Evolutionary conservation across 805 yeast species (phyloP).

Genomic region (Lipomyces spencermartinsiae): DNA sequence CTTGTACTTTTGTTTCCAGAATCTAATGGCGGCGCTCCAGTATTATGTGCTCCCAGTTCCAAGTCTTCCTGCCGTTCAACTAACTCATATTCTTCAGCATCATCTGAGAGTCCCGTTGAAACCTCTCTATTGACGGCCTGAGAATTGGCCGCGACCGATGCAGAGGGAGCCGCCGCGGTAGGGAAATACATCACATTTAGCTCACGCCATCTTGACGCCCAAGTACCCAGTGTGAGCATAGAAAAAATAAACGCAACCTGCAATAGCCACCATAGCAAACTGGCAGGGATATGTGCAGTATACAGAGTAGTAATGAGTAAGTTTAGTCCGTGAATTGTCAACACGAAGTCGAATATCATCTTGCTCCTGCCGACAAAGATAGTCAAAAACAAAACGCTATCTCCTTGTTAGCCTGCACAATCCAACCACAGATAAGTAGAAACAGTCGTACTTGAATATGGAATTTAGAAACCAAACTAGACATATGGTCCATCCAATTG

Average conservation of each 20-base stretch:
- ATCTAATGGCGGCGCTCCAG: not conserved
- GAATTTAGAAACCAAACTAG: conserved; percentile 84
- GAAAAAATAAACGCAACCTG: conserved; percentile 72
- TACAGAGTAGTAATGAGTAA: conserved; percentile 70
- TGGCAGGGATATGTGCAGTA: conserved; percentile 70
- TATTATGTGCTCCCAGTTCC: conserved; percentile 10
- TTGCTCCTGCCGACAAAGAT: conserved; percentile 90
- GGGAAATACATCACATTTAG: conserved; percentile 81
- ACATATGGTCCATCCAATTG: conserved; percentile 78
- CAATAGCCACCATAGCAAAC: conserved; percentile 82
- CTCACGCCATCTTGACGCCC: conserved; percentile 91
- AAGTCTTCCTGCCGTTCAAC: conserved; percentile 23
- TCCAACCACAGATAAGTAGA: not conserved
- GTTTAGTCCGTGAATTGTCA: conserved; percentile 88
- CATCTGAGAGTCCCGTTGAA: not conserved
- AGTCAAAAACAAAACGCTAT: conserved; percentile 80
- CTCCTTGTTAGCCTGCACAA: not conserved
- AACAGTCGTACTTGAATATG: conserved; percentile 51
- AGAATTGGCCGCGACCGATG: conserved; percentile 5
- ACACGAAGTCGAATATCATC: conserved; percentile 93
- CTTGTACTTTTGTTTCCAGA: not conserved
- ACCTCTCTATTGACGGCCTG: not conserved
- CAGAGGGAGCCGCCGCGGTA: not conserved
- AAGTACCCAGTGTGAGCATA: conserved; percentile 82
- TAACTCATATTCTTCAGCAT: conserved; percentile 23